Conservation (phyloP, 805 yeast genomes). For the Starmerella apis region DNA sequence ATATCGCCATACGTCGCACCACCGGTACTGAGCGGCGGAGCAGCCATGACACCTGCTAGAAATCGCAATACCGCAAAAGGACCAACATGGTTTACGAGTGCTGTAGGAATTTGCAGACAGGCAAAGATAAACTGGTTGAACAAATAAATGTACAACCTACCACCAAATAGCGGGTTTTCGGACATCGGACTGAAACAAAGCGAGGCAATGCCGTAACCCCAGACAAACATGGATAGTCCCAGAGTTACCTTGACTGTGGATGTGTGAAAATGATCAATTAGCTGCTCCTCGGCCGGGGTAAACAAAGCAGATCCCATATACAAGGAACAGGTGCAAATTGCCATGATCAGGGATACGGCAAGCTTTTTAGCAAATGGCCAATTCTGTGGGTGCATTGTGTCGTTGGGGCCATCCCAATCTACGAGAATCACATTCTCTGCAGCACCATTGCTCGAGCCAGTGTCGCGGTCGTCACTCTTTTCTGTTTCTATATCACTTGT, state of each 20-base stretch:
- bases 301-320: slow-evolving; percentile 53
- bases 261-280: slow-evolving; percentile 36
- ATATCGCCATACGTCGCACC: slow-evolving; percentile 50
- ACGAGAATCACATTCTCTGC: slow-evolving; percentile 22
- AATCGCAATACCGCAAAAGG: slow-evolving; percentile 44
- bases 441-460: neutral
- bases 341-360: slow-evolving; percentile 34
- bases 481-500: neutral
- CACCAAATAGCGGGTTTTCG: slow-evolving; percentile 38
- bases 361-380: slow-evolving; percentile 42
- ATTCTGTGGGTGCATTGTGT: slow-evolving; percentile 40
- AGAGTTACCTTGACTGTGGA: slow-evolving; percentile 38
- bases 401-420: slow-evolving; percentile 30
- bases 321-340: slow-evolving; percentile 42
- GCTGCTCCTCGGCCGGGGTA: slow-evolving; percentile 43
- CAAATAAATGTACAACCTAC: slow-evolving; percentile 42
- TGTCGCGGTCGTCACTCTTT: neutral
- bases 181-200: slow-evolving; percentile 47
- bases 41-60: slow-evolving; percentile 46
- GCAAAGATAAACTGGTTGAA: slow-evolving; percentile 40
- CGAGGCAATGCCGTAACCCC: slow-evolving; percentile 54
- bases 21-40: slow-evolving; percentile 49
- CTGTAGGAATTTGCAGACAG: slow-evolving; percentile 48
- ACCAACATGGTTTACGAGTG: slow-evolving; percentile 43
- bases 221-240: slow-evolving; percentile 45